Percentiles rank a stretch among this genome's conserved stretches.
These are phyloP conservation scores for Daldinia eschscholtzii DNA, from an alignment of 2,329 filamentous ascomycete genomes.

Conservation along the genomic window DNA sequence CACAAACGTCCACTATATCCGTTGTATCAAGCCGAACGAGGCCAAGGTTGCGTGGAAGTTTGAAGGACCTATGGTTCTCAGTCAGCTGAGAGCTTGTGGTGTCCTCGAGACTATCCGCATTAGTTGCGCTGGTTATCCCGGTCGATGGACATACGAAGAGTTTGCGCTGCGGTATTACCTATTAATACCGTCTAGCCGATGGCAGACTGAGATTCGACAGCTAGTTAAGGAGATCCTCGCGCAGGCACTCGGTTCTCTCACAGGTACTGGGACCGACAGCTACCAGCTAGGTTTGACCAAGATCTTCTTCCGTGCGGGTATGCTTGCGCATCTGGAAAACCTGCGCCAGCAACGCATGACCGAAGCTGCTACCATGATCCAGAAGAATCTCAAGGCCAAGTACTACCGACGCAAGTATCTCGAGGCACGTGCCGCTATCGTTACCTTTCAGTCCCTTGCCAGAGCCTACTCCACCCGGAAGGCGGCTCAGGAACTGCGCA, in stretches of 20 bases:
- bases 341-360: constrained; percentile 90
- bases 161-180: constrained; percentile 99
- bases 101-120: constrained; percentile 98
- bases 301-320: constrained; percentile 99
- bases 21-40: constrained; percentile 99
- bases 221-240: constrained; percentile 95
- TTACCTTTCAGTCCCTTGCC: constrained; percentile 81
- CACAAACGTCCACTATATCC: constrained; percentile 98
- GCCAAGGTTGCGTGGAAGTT: constrained; percentile 98
- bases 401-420: constrained; percentile 95
- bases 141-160: constrained; percentile 98
- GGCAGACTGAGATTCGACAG: constrained; percentile 92
- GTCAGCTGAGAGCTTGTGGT: constrained; percentile 96
- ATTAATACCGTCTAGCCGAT: constrained; percentile 88
- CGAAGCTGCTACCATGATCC: constrained; percentile 95
- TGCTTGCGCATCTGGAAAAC: constrained; percentile 98
- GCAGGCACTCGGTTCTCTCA: constrained; percentile 85
- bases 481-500: constrained; percentile 83
- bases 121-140: constrained; percentile 96
- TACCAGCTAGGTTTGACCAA: constrained; percentile 98
- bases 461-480: constrained; percentile 84
- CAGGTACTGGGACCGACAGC: constrained; percentile 83
- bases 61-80: constrained; percentile 98
- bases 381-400: constrained; percentile 96
- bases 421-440: constrained; percentile 83